phyloP scores from a whole-genome alignment of 805 yeast genomes.

The Tetrapisispora taiwanensis region DNA sequence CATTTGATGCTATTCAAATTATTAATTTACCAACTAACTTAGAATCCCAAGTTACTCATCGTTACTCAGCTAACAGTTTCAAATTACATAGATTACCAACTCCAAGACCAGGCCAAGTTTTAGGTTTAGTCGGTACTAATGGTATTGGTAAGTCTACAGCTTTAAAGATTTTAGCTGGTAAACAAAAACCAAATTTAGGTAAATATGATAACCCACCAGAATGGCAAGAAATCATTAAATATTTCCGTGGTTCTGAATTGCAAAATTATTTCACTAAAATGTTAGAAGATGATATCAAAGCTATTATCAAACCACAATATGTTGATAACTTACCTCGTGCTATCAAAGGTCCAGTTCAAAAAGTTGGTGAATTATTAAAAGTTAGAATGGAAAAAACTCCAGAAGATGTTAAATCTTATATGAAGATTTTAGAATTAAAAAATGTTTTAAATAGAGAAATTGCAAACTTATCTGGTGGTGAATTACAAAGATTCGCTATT shows the following conservation, averaged over 20 bases:
- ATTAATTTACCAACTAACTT: constrained; percentile 94
- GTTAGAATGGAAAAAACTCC: constrained; percentile 61
- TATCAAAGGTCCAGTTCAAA: constrained; percentile 76
- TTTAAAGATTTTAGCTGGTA: constrained; percentile 90
- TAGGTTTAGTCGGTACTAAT: constrained; percentile 95
- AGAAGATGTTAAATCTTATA: constrained; percentile 52
- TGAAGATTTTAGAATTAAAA: constrained; percentile 63
- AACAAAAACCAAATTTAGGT: constrained; percentile 94
- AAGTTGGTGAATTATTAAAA: constrained; percentile 76
- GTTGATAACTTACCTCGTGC: constrained; percentile 97
- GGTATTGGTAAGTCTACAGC: constrained; percentile 99
- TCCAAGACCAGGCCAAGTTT: constrained; percentile 97
- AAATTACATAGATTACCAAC: constrained; percentile 94
- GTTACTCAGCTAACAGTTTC: constrained; percentile 96
- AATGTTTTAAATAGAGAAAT: constrained; percentile 81
- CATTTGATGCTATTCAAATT: constrained; percentile 92
- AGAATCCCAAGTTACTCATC: constrained; percentile 86
- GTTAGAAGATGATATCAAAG: constrained; percentile 86
- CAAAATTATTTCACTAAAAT: constrained; percentile 93
- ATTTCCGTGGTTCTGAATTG: constrained; percentile 94
- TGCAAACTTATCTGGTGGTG: constrained; percentile 91
- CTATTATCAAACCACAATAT: constrained; percentile 97
- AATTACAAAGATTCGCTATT: constrained; percentile 94
- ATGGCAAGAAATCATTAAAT: constrained; percentile 85
- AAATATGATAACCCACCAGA: constrained; percentile 92